Percentiles rank a stretch among this genome's conserved stretches.
Evolutionary conservation across 2,329 filamentous ascomycete genomes (phyloP).

Genomic region (Didymella keratinophila): DNA sequence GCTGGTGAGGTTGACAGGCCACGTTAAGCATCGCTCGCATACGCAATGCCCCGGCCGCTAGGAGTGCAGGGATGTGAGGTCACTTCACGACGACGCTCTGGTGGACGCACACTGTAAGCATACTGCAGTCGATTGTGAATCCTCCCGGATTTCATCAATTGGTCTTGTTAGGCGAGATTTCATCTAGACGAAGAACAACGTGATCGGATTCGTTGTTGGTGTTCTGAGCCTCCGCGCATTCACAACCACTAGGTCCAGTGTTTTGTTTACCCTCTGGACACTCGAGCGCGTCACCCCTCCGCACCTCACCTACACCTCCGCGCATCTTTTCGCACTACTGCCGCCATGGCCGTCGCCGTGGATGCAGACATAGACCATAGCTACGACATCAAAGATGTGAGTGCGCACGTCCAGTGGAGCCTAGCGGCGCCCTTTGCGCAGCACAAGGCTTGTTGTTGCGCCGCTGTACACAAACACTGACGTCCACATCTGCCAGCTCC

Average conservation of each 20-base stretch:
- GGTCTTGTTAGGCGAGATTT: no score
- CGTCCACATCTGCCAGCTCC: slow-evolving; percentile 43
- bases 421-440: slow-evolving; percentile 8
- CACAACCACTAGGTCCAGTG: slow-evolving; percentile 17
- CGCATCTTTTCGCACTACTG: slow-evolving; percentile 34
- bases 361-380: slow-evolving; percentile 38
- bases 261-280: slow-evolving; percentile 41
- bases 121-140: no score
- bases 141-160: no score
- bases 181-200: no score
- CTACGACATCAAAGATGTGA: slow-evolving; percentile 48
- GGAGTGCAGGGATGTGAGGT: slow-evolving; percentile 27
- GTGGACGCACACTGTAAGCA: not conserved
- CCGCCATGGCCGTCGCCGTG: slow-evolving; percentile 37
- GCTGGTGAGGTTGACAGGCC: slow-evolving; percentile 15
- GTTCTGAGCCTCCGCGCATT: slow-evolving; percentile 2
- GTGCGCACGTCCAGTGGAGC: slow-evolving; percentile 24
- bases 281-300: slow-evolving; percentile 41
- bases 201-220: not conserved
- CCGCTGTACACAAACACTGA: slow-evolving; percentile 25
- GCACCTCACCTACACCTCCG: slow-evolving; percentile 20
- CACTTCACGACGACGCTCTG: not conserved
- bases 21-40: slow-evolving; percentile 14
- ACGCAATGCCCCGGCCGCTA: slow-evolving; percentile 39
- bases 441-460: slow-evolving; percentile 7